phyloP scores from a whole-genome alignment of 2,329 filamentous ascomycete genomes.

The Pseudogymnoascus sp. region DNA sequence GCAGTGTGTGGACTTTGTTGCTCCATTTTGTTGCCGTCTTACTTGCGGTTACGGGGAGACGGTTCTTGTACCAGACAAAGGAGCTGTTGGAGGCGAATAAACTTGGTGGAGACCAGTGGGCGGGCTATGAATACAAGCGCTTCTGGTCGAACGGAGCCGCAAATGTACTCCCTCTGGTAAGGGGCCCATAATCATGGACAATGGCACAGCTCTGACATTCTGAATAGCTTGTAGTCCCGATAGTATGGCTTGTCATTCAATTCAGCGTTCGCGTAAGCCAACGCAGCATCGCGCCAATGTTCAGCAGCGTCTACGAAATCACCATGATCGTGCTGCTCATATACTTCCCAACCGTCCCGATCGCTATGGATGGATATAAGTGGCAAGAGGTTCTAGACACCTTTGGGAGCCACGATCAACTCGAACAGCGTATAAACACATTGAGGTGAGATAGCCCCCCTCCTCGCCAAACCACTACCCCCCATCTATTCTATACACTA shows the following conservation, averaged over 20 bases:
- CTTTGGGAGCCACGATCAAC: neutral
- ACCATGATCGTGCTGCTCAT: slow-evolving; percentile 1
- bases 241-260: neutral
- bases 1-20: neutral
- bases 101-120: neutral
- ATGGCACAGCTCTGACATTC: neutral
- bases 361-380: slow-evolving; percentile 1
- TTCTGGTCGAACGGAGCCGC: neutral
- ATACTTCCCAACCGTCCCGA: neutral
- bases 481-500: neutral
- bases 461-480: neutral
- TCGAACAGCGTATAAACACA: neutral
- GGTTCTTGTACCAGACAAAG: neutral
- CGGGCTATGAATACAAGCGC: neutral
- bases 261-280: neutral
- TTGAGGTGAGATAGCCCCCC: neutral
- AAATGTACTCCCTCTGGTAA: neutral
- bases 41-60: neutral
- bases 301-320: neutral
- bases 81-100: neutral
- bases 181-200: neutral
- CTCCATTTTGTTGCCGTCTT: neutral
- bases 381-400: neutral
- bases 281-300: neutral
- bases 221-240: neutral